Conservation (phyloP, 805 yeast species). For the Hanseniaspora guilliermondii region DNA sequence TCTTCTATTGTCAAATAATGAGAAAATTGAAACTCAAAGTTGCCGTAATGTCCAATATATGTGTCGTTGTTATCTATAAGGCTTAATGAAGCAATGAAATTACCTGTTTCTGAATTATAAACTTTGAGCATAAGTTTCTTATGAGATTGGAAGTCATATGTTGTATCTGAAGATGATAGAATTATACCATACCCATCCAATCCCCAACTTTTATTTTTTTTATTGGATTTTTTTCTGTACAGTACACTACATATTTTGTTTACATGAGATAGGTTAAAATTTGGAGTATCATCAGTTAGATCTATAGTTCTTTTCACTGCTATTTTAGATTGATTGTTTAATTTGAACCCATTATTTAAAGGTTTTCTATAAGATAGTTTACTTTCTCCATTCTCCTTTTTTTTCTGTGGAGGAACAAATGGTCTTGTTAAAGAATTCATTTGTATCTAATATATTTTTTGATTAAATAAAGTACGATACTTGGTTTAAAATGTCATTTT, state of each 20-base stretch:
- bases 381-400: neutral
- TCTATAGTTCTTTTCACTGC: conserved; percentile 1
- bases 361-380: neutral
- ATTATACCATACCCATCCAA: conserved; percentile 63
- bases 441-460: too few relatives aligned
- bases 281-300: neutral
- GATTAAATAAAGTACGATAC: too few relatives aligned
- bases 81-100: conserved; percentile 24
- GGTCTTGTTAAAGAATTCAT: conserved; percentile 2
- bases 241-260: conserved; percentile 30
- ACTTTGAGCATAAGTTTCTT: conserved; percentile 18
- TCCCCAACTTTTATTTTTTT: conserved; percentile 88
- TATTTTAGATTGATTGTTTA: neutral
- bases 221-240: conserved; percentile 59
- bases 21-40: conserved; percentile 20
- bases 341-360: neutral
- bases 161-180: conserved; percentile 23
- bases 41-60: conserved; percentile 14
- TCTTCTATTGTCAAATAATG: conserved; percentile 7
- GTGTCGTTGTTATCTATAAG: conserved; percentile 15
- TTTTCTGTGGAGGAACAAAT: conserved; percentile 9
- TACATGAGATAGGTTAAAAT: neutral
- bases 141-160: conserved; percentile 30
- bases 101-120: conserved; percentile 53
- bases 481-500: too few relatives aligned